Evolutionary conservation across 805 yeast species (phyloP), one percentile per base, ranked within the genome.

Genomic region (Cyberlindnera samutprakarnensis): DNA sequence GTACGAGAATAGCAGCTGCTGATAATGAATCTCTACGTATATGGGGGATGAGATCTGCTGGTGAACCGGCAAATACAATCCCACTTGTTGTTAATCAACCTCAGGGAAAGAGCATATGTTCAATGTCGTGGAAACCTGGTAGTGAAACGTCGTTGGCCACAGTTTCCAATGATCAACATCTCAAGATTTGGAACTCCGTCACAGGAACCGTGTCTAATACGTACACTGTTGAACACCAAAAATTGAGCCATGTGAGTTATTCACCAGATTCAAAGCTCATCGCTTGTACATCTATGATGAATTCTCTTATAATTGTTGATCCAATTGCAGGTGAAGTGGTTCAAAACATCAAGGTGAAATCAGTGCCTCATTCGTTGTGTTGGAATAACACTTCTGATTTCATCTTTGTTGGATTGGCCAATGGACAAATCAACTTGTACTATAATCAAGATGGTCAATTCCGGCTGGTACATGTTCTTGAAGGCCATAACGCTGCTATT

Each of bases 401-500:
- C 37, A 39, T 75, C 27, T 59, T 61, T 18, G 52, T 66, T 9
- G 80, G 77, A 1, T 49, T 69, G 8, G 64, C 62, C 9, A 59
- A 60, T 38, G 86, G 86, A 2, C 41, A 54, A 15, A 52, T 64
- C 37, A 42, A 46, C 9, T 30, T 39, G 39, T 30, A 20, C 17
- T 18, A 39, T 32, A 38, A 37, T 33, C 10, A 22, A 14, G 18
- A 40, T 13, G 19, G 15, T 11, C 7, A 35, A 4, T 14, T 53
- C 2, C 27, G 23, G 2, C 27, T 32, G 1, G 13, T 43, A 2
- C 34, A 44, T 14, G 44, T 48, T 5, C 41, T 61, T n/a, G 39
- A 50, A 11, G 70, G 70, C 1, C 83, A 77, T 43, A 57, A 72
- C 25, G 66, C 78, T 2, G 56, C 75, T 1, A 64, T 71, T 4